A percentile compares a stretch with the other conserved stretches of the same genome.
These are phyloP conservation scores for Saturnispora mendoncae DNA, from an alignment of 805 yeast genomes.

Conservation along the genomic window DNA sequence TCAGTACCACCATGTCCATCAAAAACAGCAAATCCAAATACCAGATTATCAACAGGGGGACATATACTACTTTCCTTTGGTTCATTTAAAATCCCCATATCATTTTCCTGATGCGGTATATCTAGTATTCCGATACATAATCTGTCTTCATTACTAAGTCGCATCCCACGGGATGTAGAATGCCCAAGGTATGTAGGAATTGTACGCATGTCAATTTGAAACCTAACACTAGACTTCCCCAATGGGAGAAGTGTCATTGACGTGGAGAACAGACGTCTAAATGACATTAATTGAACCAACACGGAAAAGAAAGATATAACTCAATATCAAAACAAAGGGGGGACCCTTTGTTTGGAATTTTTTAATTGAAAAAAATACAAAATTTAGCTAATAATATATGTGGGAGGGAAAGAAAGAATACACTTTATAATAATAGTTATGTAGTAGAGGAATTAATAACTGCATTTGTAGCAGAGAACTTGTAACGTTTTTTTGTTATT, in stretches of 20 bases:
- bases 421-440: too few species aligned
- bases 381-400: neutral
- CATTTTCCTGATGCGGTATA: slow-evolving; percentile 17
- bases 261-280: slow-evolving; percentile 4
- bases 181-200: slow-evolving; percentile 78
- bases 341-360: neutral
- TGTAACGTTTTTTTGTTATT: slow-evolving; percentile 63
- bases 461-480: slow-evolving; percentile 34
- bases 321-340: neutral
- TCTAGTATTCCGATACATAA: slow-evolving; percentile 46
- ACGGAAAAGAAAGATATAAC: neutral
- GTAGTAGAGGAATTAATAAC: too few species aligned
- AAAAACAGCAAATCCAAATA: slow-evolving; percentile 67
- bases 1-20: slow-evolving; percentile 94
- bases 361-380: neutral
- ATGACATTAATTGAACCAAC: neutral
- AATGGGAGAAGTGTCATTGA: slow-evolving; percentile 1
- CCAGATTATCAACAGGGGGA: slow-evolving; percentile 20
- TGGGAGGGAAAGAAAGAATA: too few species aligned
- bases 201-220: slow-evolving; percentile 48
- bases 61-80: slow-evolving; percentile 11
- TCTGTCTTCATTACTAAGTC: slow-evolving; percentile 75
- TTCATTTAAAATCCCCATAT: slow-evolving; percentile 9
- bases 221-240: slow-evolving; percentile 20
- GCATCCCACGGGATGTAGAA: slow-evolving; percentile 61